Evolutionary conservation across 2,329 filamentous ascomycete species (phyloP).

Genomic region (Penicillium sp.): DNA sequence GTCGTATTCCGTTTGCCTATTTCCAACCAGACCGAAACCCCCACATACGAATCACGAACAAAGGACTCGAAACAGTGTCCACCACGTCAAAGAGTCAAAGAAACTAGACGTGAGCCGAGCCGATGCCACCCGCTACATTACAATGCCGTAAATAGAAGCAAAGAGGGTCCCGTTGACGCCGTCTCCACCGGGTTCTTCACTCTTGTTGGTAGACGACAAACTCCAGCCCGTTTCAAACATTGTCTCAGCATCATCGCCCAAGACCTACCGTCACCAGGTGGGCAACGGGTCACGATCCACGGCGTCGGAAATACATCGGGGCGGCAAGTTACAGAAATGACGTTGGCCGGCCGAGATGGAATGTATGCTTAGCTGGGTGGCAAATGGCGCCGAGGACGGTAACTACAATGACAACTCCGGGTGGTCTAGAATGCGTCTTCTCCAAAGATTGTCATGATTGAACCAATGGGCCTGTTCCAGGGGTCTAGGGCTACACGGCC

Average conservation of each 20-base stretch:
- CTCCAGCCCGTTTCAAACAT: slow-evolving; percentile 1
- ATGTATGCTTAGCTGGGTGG: not conserved
- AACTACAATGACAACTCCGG: not conserved
- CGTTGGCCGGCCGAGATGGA: slow-evolving; percentile 4
- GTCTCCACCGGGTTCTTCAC: slow-evolving; percentile 1
- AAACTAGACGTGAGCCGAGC: not conserved
- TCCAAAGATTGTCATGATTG: not conserved
- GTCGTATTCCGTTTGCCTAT: slow-evolving; percentile 1
- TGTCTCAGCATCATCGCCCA: slow-evolving; percentile 6
- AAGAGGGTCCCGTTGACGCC: not conserved
- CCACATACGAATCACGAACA: not conserved
- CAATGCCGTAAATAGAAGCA: slow-evolving; percentile 1
- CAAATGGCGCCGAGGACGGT: slow-evolving; percentile 1
- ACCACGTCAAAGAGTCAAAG: not conserved
- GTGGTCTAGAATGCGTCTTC: not conserved
- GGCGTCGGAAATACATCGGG: not conserved
- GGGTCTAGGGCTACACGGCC: not conserved
- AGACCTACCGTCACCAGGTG: not conserved
- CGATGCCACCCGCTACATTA: not conserved
- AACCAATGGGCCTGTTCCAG: not conserved
- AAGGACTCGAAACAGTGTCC: not conserved
- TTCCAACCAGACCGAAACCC: not conserved
- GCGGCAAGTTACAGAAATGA: not conserved
- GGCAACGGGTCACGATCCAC: not conserved
- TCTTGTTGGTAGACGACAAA: slow-evolving; percentile 1